phyloP scores from a whole-genome alignment of 306 rosid genomes.

The Carpinus viminea region DNA sequence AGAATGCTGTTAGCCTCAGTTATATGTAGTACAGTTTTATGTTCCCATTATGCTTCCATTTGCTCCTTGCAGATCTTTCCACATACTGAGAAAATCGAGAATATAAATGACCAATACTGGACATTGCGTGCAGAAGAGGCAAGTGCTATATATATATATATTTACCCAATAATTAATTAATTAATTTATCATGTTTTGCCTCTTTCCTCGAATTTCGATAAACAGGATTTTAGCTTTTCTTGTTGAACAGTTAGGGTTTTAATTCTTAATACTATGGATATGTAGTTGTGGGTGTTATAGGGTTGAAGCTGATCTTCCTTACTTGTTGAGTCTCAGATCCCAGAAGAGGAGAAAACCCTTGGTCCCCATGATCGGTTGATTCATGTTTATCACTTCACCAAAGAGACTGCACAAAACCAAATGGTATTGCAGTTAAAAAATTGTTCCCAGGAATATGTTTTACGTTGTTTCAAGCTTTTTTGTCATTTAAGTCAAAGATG shows the following conservation, averaged over 20 bases:
- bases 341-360: conserved; percentile 79
- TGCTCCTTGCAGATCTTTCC: conserved; percentile 58
- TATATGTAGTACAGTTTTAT: background rate
- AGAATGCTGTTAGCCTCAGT: background rate
- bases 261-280: background rate
- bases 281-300: background rate
- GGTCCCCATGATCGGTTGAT: conserved; percentile 77
- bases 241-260: background rate
- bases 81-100: conserved; percentile 64
- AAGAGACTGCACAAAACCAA: conserved; percentile 73
- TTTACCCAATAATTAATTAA: background rate
- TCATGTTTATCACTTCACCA: conserved; percentile 87
- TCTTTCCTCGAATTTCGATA: background rate
- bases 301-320: conserved; percentile 15
- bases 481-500: background rate
- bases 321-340: conserved; percentile 50
- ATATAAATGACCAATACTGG: conserved; percentile 82
- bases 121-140: conserved; percentile 84
- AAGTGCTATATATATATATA: conserved; percentile 4
- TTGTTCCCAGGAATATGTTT: background rate
- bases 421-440: conserved; percentile 37
- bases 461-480: background rate
- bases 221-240: background rate
- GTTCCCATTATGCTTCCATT: conserved; percentile 7
- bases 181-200: background rate